These are phyloP conservation scores for Ochetophila trinervis DNA, from an alignment of 306 rosid genomes.

Conservation along the genomic window DNA sequence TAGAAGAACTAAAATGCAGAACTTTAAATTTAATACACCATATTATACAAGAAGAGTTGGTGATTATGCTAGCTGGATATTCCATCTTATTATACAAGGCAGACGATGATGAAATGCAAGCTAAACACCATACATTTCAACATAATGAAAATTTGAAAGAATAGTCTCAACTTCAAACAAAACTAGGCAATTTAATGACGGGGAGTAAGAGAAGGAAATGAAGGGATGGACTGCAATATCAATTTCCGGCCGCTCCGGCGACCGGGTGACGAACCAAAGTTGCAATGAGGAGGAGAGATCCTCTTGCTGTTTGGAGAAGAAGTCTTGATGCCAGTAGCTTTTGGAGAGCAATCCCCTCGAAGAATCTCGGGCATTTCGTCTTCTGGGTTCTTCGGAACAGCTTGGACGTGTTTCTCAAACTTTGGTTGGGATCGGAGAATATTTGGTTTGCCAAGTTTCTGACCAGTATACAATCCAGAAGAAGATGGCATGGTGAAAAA, in stretches of 20 bases:
- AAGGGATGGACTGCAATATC: constrained; percentile 78
- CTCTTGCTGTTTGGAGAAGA: constrained; percentile 86
- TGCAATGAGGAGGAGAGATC: constrained; percentile 66
- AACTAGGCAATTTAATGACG: constrained; percentile 41
- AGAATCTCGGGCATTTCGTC: constrained; percentile 66
- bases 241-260: constrained; percentile 76
- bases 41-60: constrained; percentile 46
- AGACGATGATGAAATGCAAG: constrained; percentile 18
- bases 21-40: constrained; percentile 23
- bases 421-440: constrained; percentile 42
- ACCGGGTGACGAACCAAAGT: constrained; percentile 52
- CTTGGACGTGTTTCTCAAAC: constrained; percentile 40
- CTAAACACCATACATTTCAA: constrained; percentile 11
- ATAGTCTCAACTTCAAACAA: constrained; percentile 5
- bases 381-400: constrained; percentile 26
- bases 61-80: constrained; percentile 27
- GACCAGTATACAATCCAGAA: constrained; percentile 47
- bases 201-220: constrained; percentile 80
- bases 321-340: constrained; percentile 52
- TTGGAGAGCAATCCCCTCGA: constrained; percentile 44
- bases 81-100: constrained; percentile 41
- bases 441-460: constrained; percentile 51
- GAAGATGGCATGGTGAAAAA: constrained; percentile 51
- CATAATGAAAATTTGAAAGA: constrained; percentile 14
- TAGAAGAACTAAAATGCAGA: neutral